Conservation (phyloP, 2,329 filamentous ascomycete genomes). For the Tolypocladium nubicola region DNA sequence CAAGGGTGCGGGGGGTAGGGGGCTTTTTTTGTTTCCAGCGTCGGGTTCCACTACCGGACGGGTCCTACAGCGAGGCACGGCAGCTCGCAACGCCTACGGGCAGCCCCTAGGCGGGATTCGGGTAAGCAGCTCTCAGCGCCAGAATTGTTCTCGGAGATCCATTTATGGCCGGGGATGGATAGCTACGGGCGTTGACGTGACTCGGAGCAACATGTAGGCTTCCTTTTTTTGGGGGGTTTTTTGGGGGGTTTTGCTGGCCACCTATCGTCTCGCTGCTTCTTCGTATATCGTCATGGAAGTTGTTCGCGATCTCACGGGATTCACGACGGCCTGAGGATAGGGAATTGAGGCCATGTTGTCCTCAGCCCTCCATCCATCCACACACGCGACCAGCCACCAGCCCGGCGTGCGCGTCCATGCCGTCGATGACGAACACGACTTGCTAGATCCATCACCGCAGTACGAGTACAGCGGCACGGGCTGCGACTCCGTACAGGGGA, state of each 20-base stretch:
- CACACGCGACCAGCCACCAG: conserved; percentile 5
- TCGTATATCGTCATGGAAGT: not conserved
- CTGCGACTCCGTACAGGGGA: not conserved
- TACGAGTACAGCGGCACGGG: not conserved
- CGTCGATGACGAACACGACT: not conserved
- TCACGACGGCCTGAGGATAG: not conserved
- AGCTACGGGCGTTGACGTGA: not conserved
- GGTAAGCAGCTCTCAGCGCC: not conserved
- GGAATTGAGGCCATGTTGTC: not conserved
- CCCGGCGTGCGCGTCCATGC: conserved; percentile 6
- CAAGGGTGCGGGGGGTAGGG: not conserved
- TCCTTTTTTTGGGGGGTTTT: too few relatives aligned
- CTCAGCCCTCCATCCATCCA: not conserved
- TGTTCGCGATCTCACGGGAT: not conserved
- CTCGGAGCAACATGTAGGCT: not conserved
- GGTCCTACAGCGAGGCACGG: not conserved
- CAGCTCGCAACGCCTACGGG: not conserved
- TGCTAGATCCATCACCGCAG: not conserved
- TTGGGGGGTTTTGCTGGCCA: too few relatives aligned
- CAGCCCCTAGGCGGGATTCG: not conserved
- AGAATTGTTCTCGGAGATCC: not conserved
- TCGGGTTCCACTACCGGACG: not conserved
- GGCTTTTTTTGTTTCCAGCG: not conserved
- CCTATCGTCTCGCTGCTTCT: not conserved
- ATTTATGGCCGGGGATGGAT: not conserved